A percentile compares a stretch with the other conserved stretches of the same genome.
phyloP scores from a whole-genome alignment of 2,329 filamentous ascomycete genomes.

The Microthyrium microscopicum region DNA sequence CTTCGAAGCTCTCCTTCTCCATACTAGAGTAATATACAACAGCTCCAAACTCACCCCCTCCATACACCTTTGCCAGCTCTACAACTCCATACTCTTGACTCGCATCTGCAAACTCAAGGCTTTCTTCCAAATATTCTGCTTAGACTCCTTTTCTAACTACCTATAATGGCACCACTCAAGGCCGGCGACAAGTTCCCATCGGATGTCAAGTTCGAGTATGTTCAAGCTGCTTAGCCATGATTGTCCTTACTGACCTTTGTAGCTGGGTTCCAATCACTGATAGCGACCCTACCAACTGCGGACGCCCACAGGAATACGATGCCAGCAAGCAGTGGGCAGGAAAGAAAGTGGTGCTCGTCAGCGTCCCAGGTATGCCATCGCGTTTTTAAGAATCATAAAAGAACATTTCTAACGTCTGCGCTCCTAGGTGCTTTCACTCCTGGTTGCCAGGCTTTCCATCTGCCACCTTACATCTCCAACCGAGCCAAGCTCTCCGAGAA shows the following conservation, averaged over 20 bases:
- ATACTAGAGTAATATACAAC: too few relatives aligned
- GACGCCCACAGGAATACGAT: slow-evolving; percentile 60
- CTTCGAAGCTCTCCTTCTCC: too few relatives aligned
- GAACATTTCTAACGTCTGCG: neutral
- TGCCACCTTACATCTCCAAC: slow-evolving; percentile 65
- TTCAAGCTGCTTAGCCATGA: slow-evolving; percentile 9
- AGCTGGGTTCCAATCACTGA: slow-evolving; percentile 70
- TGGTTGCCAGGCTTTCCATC: slow-evolving; percentile 65
- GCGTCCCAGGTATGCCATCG: slow-evolving; percentile 39
- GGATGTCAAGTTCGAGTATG: slow-evolving; percentile 59
- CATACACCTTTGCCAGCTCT: too few relatives aligned
- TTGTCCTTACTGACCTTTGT: slow-evolving; percentile 6
- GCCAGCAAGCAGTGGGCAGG: slow-evolving; percentile 59
- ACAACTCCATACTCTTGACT: too few relatives aligned
- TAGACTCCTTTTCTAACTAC: neutral
- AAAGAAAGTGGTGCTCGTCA: slow-evolving; percentile 57
- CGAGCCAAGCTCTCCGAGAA: slow-evolving; percentile 55
- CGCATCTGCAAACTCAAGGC: too few relatives aligned
- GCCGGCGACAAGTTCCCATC: slow-evolving; percentile 71
- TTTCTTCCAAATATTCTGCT: neutral
- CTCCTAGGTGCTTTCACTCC: slow-evolving; percentile 61
- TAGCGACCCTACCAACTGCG: slow-evolving; percentile 55
- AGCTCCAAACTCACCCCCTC: too few relatives aligned
- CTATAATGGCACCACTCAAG: slow-evolving; percentile 50
- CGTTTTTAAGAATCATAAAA: neutral